A percentile compares a stretch with the other conserved stretches of the same genome.
phyloP scores from a whole-genome alignment of 345 rosid genomes.

The Lumnitzera littorea region DNA sequence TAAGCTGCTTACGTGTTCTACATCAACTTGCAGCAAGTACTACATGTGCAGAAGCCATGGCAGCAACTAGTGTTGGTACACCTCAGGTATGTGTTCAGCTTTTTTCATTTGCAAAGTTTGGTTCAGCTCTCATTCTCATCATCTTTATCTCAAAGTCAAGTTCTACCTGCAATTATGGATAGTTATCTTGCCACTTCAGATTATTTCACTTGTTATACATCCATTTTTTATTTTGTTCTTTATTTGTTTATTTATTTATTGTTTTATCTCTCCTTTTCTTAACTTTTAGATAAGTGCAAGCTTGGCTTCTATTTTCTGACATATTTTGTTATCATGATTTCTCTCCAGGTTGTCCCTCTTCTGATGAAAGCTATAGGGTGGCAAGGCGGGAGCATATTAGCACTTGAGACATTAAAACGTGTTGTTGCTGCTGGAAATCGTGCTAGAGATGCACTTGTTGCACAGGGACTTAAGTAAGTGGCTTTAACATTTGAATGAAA shows the following conservation, averaged over 20 bases:
- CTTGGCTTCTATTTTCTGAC: slow-evolving; percentile 7
- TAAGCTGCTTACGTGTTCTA: slow-evolving; percentile 92
- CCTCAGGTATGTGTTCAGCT: slow-evolving; percentile 57
- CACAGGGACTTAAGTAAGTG: slow-evolving; percentile 93
- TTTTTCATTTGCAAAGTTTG: slow-evolving; percentile 4
- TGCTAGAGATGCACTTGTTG: slow-evolving; percentile 98
- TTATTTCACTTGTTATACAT: too few relatives aligned
- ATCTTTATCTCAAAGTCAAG: background rate
- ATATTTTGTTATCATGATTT: slow-evolving; percentile 1
- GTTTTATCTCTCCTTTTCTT: background rate
- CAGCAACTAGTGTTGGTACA: slow-evolving; percentile 89
- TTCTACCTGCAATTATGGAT: background rate
- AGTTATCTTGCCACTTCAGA: too few relatives aligned
- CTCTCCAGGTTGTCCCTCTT: slow-evolving; percentile 87
- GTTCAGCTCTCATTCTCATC: slow-evolving; percentile 2
- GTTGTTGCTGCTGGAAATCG: slow-evolving; percentile 97
- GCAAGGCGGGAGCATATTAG: slow-evolving; percentile 99
- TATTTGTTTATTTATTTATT: background rate
- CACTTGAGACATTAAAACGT: slow-evolving; percentile 92
- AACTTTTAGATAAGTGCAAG: background rate
- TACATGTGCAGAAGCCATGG: slow-evolving; percentile 98
- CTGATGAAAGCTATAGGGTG: slow-evolving; percentile 99
- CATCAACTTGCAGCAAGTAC: slow-evolving; percentile 99
- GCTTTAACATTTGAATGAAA: background rate
- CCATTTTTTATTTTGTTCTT: too few relatives aligned